A percentile compares a stretch with the other conserved stretches of the same genome.
Conservation (phyloP, 176 grass and related monocot species). For the Musa schizocarpa region DNA sequence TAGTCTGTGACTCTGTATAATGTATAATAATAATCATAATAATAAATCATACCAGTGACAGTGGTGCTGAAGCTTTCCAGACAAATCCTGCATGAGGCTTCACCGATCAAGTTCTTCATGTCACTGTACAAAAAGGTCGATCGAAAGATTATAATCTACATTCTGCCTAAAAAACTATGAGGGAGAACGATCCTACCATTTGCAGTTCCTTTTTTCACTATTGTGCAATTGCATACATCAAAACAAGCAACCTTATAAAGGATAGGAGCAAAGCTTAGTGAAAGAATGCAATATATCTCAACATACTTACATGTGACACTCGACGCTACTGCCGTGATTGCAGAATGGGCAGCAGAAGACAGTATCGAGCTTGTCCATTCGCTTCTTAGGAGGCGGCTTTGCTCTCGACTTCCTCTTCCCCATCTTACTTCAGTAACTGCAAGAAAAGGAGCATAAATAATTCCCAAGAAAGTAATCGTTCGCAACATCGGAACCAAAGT, state of each 20-base stretch:
- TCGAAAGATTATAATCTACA: no score
- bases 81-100: constrained; percentile 73
- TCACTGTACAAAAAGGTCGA: constrained; percentile 29
- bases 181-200: no score
- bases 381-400: constrained; percentile 3
- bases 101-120: constrained; percentile 77
- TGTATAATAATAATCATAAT: background rate
- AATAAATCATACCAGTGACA: constrained; percentile 41
- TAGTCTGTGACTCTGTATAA: background rate
- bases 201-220: no score
- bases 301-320: background rate
- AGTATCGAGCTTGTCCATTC: constrained; percentile 2
- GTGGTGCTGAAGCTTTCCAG: constrained; percentile 79
- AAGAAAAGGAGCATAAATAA: background rate
- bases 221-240: no score
- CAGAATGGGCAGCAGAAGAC: constrained; percentile 7
- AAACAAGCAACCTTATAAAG: no score
- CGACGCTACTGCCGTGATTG: background rate
- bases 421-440: background rate
- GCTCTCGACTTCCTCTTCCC: constrained; percentile 2
- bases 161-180: no score
- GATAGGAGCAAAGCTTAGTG: no score
- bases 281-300: background rate
- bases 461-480: no score
- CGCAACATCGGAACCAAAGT: no score